phyloP scores from a whole-genome alignment of 2,329 filamentous ascomycete genomes.

The Fusarium pseudograminearum region DNA sequence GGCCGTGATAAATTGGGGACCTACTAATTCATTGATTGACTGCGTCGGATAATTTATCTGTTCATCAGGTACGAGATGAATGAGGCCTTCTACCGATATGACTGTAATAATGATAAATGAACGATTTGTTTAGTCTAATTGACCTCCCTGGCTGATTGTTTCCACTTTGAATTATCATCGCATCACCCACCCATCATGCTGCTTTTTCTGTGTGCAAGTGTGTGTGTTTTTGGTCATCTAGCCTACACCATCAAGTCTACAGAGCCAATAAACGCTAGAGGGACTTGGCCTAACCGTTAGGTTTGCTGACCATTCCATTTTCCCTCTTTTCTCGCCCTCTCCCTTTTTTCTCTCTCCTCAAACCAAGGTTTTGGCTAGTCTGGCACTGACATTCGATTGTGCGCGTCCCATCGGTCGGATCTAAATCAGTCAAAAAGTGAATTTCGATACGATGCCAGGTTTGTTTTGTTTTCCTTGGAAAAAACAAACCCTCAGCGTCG shows the following conservation, averaged over 20 bases:
- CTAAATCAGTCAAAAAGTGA: neutral
- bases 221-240: constrained; percentile 6
- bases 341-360: neutral
- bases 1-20: constrained; percentile 23
- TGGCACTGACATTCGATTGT: constrained; percentile 13
- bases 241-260: constrained; percentile 26
- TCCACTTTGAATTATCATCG: constrained; percentile 15
- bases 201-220: constrained; percentile 15
- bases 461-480: constrained; percentile 29
- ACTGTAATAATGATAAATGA: constrained; percentile 2
- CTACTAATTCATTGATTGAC: constrained; percentile 12
- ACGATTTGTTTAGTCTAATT: neutral
- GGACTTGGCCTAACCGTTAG: constrained; percentile 22
- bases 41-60: constrained; percentile 29
- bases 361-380: constrained; percentile 12
- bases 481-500: constrained; percentile 20
- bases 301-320: constrained; percentile 17
- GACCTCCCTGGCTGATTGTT: constrained; percentile 8
- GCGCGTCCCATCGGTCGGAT: constrained; percentile 3
- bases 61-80: constrained; percentile 29
- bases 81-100: constrained; percentile 7
- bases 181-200: constrained; percentile 41
- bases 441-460: neutral
- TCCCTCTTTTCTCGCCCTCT: neutral
- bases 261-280: constrained; percentile 15